Evolutionary conservation across 306 rosid species (phyloP).

Genomic region (Nissolia schottii): DNA sequence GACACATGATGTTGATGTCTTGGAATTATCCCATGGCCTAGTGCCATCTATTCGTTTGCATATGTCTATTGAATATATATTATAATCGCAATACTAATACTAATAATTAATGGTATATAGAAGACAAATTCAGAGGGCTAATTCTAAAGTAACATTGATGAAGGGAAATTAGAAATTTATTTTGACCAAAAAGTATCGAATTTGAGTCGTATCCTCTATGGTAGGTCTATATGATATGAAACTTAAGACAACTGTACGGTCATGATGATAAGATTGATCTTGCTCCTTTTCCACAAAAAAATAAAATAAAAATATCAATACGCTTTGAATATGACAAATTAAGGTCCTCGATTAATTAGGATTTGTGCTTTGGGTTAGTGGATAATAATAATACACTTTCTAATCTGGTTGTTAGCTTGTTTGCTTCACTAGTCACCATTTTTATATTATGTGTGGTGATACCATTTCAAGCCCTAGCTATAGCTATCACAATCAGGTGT

Average conservation of each 20-base stretch:
- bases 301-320: constrained; percentile 9
- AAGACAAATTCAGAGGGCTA: constrained; percentile 24
- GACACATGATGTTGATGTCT: constrained; percentile 33
- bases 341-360: constrained; percentile 20
- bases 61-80: constrained; percentile 1
- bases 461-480: neutral
- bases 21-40: neutral
- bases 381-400: constrained; percentile 21
- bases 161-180: neutral
- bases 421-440: constrained; percentile 9
- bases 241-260: neutral
- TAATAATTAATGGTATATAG: neutral
- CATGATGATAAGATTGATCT: constrained; percentile 11
- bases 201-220: neutral
- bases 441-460: neutral
- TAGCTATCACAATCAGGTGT: neutral
- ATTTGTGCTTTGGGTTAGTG: constrained; percentile 18
- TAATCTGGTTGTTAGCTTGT: constrained; percentile 41
- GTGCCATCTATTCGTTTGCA: neutral
- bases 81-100: neutral
- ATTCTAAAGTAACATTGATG: constrained; percentile 6
- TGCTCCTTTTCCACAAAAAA: neutral
- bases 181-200: neutral
- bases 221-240: neutral
- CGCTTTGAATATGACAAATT: constrained; percentile 10